A percentile compares a stretch with the other conserved stretches of the same genome.
These are phyloP conservation scores for Pontederia crassipes DNA, from an alignment of 176 grass and related monocot genomes.

Conservation along the genomic window DNA sequence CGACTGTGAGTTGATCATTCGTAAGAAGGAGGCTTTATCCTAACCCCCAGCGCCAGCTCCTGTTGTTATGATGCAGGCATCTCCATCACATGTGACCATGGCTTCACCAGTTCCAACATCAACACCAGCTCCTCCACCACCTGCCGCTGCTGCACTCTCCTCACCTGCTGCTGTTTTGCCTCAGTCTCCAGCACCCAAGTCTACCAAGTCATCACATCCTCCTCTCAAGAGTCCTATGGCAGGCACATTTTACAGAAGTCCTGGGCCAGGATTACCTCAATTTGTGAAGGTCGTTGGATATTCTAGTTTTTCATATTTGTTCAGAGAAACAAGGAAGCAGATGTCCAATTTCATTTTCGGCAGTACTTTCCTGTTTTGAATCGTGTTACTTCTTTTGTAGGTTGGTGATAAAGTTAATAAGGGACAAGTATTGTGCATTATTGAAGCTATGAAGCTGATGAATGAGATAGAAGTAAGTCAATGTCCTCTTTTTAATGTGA, in stretches of 20 bases:
- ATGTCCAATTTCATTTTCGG: background rate
- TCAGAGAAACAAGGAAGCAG: too few species aligned
- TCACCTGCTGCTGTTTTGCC: background rate
- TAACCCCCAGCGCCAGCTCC: background rate
- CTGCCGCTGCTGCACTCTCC: background rate
- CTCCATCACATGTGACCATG: background rate
- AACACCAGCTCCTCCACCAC: background rate
- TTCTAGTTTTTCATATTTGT: too few species aligned
- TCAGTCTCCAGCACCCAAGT: background rate
- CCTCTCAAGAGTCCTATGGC: slow-evolving; percentile 17
- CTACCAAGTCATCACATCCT: slow-evolving; percentile 19
- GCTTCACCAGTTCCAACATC: background rate
- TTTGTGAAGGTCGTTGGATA: slow-evolving; percentile 13
- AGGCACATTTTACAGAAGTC: slow-evolving; percentile 21
- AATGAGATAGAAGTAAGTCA: slow-evolving; percentile 21
- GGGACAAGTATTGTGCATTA: slow-evolving; percentile 20
- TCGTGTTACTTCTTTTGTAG: background rate
- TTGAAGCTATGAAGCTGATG: slow-evolving; percentile 27
- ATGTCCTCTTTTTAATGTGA: background rate
- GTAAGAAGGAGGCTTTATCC: too few species aligned
- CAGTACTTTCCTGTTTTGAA: background rate
- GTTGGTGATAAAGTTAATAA: slow-evolving; percentile 19
- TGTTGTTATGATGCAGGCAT: slow-evolving; percentile 19
- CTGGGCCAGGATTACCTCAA: slow-evolving; percentile 12
- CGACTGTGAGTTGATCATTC: too few species aligned